Evolutionary conservation across 257 asterid genomes (phyloP), one percentile per base, ranked within the genome.

Genomic region (Solanum ossicruentum): DNA sequence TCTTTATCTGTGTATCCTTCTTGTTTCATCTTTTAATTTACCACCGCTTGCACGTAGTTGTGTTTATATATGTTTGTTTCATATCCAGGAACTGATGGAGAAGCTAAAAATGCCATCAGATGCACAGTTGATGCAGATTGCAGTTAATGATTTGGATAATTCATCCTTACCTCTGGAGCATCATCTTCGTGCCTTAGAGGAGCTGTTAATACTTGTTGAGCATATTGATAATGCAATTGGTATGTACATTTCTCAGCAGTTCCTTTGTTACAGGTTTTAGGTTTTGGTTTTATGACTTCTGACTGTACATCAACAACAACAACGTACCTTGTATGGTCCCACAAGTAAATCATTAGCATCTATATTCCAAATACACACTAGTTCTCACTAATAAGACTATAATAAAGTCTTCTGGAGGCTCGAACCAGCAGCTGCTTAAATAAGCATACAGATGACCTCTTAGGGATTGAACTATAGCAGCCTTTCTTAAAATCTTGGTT

Each of bases 221-320:
- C 97, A 96, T 80, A 92, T 95, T 85, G 96, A 95, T 80, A 95
- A 94, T 86, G 98, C 98, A 65, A 94, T 91, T 84, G 98, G 98
- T 95, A 86, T 61, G 82, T 86, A n/a, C 20, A 51, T n/a, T 81
- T 85, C 51, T 36, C 69, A 13, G 66, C 21, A 55, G 56, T 21
- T 73, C 6, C 28, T 77, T 52, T 52, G 26, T 26, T 15, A 51
- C 47, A 4, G 15, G 52, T 77, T 69, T 49, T 32, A 21, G 8
- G 21, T 58, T 15, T 83, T 28, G 32, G n/a, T 8, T 67, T 83
- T 36, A 45, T 16, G 21, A 57, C 47, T 51, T 77, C 63, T 2
- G 45, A 8, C 47, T 15, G 1, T 8, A 16, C 52, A 77, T 23
- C 65, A 77, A 77, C 65, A 23, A 23, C 69, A 61, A 61, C 17